These are phyloP conservation scores for Phaeoacremonium minimum DNA, from an alignment of 2,329 filamentous ascomycete species.

Conservation along the genomic window DNA sequence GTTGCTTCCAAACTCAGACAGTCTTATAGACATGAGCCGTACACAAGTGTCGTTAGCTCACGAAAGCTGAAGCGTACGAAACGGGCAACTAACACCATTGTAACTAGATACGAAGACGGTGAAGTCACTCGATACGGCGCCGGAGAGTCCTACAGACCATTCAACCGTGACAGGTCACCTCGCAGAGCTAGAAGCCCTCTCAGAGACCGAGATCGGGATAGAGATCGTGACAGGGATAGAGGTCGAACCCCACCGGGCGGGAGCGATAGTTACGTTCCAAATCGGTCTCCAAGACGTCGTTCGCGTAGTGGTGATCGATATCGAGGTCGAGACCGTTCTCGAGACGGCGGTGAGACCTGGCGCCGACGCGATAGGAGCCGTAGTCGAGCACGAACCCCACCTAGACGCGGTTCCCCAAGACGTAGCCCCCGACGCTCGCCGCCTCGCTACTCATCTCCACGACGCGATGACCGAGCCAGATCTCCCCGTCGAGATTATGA, in stretches of 20 bases:
- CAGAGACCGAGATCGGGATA: conserved; percentile 29
- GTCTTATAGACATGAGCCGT: no score
- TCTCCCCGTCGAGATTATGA: conserved; percentile 34
- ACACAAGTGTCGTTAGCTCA: no score
- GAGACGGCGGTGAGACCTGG: conserved; percentile 29
- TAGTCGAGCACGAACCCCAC: conserved; percentile 28
- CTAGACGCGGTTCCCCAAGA: conserved; percentile 24
- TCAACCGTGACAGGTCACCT: conserved; percentile 32
- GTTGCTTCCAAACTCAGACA: no score
- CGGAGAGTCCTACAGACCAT: conserved; percentile 57
- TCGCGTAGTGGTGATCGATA: conserved; percentile 37
- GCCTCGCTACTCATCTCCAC: conserved; percentile 29
- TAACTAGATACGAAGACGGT: conserved; percentile 52
- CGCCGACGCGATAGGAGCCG: conserved; percentile 33
- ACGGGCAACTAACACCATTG: conserved; percentile 10
- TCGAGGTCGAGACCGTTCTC: conserved; percentile 26
- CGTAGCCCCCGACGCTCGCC: conserved; percentile 22
- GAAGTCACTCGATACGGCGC: conserved; percentile 59
- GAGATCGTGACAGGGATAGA: conserved; percentile 16
- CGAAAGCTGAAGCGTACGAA: no score
- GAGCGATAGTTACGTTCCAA: conserved; percentile 37
- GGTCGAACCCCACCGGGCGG: conserved; percentile 19
- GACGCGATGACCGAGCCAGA: conserved; percentile 31
- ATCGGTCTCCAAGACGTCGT: conserved; percentile 33
- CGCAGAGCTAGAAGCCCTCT: conserved; percentile 15